Evolutionary conservation across 345 rosid genomes (phyloP).

Genomic region (Eucalyptus cloeziana): DNA sequence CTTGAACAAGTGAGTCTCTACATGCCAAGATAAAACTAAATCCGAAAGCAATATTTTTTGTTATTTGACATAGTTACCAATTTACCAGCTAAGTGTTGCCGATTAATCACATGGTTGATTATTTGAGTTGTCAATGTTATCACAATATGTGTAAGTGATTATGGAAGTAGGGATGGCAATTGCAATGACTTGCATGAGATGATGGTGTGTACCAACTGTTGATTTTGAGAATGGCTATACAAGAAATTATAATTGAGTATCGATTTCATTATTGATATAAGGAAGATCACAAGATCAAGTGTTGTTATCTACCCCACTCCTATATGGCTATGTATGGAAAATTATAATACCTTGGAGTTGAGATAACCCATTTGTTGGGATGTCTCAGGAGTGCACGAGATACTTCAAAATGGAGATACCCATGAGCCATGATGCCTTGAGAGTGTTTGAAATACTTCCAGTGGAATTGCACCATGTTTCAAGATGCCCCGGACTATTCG

Average conservation of each 20-base stretch:
- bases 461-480: neutral
- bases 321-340: neutral
- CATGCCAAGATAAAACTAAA: neutral
- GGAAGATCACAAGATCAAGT: neutral
- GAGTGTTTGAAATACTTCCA: neutral
- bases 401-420: too few species aligned
- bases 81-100: neutral
- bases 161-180: neutral
- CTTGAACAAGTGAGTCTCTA: neutral
- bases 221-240: neutral
- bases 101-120: neutral
- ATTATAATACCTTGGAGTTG: neutral
- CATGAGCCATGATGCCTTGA: neutral
- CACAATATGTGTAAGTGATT: neutral
- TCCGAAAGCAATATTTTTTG: neutral
- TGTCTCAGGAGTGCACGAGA: neutral
- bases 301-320: neutral
- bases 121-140: neutral
- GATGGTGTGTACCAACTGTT: neutral
- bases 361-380: neutral
- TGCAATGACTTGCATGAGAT: neutral
- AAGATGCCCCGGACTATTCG: fast-evolving
- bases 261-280: neutral
- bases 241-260: too few species aligned
- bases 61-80: neutral